These are phyloP conservation scores for Leccinum ponderosum DNA, from an alignment of 1,284 basidiomycete genomes.

Conservation along the genomic window DNA sequence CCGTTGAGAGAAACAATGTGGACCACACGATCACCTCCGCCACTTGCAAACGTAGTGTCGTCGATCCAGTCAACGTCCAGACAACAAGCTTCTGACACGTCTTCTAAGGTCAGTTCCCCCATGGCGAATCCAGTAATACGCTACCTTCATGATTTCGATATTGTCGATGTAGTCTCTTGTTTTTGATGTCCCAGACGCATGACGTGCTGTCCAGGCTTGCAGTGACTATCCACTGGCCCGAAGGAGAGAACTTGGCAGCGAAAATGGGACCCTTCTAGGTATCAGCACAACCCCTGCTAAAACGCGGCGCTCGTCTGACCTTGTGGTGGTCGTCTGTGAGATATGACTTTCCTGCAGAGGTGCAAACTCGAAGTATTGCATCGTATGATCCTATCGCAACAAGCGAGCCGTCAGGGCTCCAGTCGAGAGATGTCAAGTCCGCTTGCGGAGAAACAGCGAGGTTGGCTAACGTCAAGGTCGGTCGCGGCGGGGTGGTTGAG, in stretches of 20 bases:
- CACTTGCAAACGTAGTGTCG: constrained; percentile 70
- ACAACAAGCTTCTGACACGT: constrained; percentile 55
- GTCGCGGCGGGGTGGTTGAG: constrained; percentile 21
- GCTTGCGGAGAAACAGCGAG: constrained; percentile 47
- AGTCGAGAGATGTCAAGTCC: constrained; percentile 73
- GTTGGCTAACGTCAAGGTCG: constrained; percentile 51
- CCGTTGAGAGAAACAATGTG: constrained; percentile 58
- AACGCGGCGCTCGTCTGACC: constrained; percentile 41
- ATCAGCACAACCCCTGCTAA: constrained; percentile 13
- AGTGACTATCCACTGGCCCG: constrained; percentile 67
- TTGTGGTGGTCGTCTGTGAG: constrained; percentile 62
- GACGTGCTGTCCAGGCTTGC: constrained; percentile 74
- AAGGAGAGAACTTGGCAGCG: constrained; percentile 68
- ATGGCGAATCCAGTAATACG: constrained; percentile 14
- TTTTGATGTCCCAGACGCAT: constrained; percentile 76
- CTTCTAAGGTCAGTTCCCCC: constrained; percentile 13
- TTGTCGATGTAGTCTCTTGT: constrained; percentile 59
- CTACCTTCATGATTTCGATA: constrained; percentile 67
- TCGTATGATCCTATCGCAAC: constrained; percentile 78
- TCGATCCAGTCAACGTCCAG: constrained; percentile 82
- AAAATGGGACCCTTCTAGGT: constrained; percentile 70
- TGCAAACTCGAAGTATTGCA: constrained; percentile 64
- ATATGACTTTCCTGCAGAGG: constrained; percentile 55
- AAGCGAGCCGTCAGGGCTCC: constrained; percentile 71
- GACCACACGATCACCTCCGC: constrained; percentile 69